Evolutionary conservation across 139 green algal species (phyloP).

Genomic region (Haematococcus sp.): DNA sequence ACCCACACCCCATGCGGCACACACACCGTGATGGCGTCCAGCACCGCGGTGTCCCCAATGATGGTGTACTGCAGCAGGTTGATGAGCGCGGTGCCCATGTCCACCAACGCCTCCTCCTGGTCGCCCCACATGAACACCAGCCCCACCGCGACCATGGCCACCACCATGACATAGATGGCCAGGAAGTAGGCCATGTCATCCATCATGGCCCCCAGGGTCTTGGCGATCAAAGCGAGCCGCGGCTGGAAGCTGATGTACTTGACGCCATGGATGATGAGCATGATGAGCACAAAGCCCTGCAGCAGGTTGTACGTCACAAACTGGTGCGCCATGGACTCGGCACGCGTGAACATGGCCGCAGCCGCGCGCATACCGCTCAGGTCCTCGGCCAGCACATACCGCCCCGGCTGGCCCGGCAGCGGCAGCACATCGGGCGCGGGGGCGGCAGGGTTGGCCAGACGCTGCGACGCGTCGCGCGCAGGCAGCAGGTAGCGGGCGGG

Average conservation of each 20-base stretch:
- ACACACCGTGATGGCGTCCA: background rate
- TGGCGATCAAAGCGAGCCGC: background rate
- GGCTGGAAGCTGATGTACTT: constrained; percentile 9
- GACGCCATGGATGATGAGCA: constrained; percentile 2
- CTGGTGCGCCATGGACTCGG: no score
- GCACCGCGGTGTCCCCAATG: background rate
- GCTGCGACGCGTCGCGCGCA: background rate
- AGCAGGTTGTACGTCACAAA: no score
- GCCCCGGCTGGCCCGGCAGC: background rate
- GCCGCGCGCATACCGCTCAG: background rate
- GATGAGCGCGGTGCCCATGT: background rate
- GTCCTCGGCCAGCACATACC: background rate
- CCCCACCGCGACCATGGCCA: background rate
- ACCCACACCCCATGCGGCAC: background rate
- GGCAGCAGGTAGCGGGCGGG: constrained; percentile 16
- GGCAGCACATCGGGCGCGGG: no score
- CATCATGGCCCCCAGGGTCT: background rate
- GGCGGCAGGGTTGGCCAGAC: no score
- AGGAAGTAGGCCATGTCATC: constrained; percentile 2
- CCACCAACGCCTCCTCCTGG: background rate
- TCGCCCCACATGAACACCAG: background rate
- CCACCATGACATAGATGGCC: background rate
- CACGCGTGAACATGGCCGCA: background rate
- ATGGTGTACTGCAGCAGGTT: constrained; percentile 8
- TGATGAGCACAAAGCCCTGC: background rate